A percentile compares a stretch with the other conserved stretches of the same genome.
Conservation (phyloP, 805 yeast species). For the Metschnikowia gruessii region DNA sequence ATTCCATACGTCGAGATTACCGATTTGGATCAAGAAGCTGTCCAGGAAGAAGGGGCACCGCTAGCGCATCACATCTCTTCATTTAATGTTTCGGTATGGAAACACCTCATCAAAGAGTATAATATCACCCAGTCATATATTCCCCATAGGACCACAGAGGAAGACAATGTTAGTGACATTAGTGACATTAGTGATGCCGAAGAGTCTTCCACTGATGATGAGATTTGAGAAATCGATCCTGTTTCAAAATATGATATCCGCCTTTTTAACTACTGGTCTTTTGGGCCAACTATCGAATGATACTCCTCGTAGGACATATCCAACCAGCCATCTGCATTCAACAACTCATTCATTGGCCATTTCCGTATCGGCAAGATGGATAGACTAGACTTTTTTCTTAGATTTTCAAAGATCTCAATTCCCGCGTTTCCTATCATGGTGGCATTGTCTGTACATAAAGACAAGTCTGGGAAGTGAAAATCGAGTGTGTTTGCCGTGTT, state of each 20-base stretch:
- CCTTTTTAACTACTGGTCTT: not conserved
- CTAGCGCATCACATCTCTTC: conserved; percentile 65
- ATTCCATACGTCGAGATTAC: conserved; percentile 40
- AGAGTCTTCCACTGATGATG: not conserved
- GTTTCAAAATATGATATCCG: too few species aligned
- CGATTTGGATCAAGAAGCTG: conserved; percentile 20
- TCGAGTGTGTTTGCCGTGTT: conserved; percentile 17
- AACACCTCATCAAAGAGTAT: conserved; percentile 48
- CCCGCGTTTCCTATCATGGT: conserved; percentile 99
- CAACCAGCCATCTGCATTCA: conserved; percentile 52
- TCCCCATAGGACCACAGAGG: conserved; percentile 35
- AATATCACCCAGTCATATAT: conserved; percentile 56
- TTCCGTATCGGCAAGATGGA: conserved; percentile 64
- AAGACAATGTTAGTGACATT: conserved; percentile 7
- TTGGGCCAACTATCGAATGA: conserved; percentile 2
- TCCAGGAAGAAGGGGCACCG: conserved; percentile 8
- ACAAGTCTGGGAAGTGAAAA: conserved; percentile 65
- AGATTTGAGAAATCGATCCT: not conserved
- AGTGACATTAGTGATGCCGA: not conserved
- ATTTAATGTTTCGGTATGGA: conserved; percentile 68
- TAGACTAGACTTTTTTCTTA: conserved; percentile 46
- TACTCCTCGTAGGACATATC: conserved; percentile 13
- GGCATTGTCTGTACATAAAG: conserved; percentile 90
- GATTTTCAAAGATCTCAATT: conserved; percentile 70
- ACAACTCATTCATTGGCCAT: conserved; percentile 72